These are phyloP conservation scores for Daldinia sp. DNA, from an alignment of 2,329 filamentous ascomycete genomes.

Conservation along the genomic window DNA sequence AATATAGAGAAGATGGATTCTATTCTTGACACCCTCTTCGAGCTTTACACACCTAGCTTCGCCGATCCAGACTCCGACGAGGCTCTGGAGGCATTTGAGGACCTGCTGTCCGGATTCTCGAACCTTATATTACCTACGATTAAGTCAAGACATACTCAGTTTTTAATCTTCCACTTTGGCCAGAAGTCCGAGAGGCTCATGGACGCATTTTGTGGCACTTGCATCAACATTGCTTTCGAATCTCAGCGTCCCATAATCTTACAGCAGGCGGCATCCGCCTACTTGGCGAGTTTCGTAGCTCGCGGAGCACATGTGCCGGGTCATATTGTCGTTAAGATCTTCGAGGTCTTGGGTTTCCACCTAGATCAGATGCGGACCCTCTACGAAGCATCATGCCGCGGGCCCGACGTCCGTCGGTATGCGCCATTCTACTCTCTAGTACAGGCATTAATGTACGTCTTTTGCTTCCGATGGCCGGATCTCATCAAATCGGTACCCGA, in stretches of 20 bases:
- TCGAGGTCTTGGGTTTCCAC: constrained; percentile 78
- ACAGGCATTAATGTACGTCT: constrained; percentile 93
- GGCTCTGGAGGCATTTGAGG: constrained; percentile 77
- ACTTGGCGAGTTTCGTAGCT: constrained; percentile 93
- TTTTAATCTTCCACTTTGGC: constrained; percentile 93
- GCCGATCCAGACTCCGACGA: constrained; percentile 71
- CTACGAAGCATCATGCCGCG: constrained; percentile 78
- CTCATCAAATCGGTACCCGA: constrained; percentile 72
- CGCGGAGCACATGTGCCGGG: constrained; percentile 83
- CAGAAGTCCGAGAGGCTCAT: constrained; percentile 81
- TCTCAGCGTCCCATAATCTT: constrained; percentile 74
- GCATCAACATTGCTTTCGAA: constrained; percentile 76
- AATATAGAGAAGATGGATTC: constrained; percentile 92
- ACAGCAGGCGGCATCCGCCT: constrained; percentile 86
- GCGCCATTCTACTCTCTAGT: constrained; percentile 85
- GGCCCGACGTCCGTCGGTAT: constrained; percentile 85
- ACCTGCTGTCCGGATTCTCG: constrained; percentile 84
- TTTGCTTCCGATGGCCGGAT: constrained; percentile 97
- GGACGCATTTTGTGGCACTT: constrained; percentile 82
- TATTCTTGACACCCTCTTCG: constrained; percentile 87
- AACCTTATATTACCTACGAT: constrained; percentile 90
- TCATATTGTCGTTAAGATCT: constrained; percentile 81
- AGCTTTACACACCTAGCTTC: constrained; percentile 80
- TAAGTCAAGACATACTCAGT: constrained; percentile 92
- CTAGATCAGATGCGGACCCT: constrained; percentile 77